These are phyloP conservation scores for Moesziomyces antarcticus DNA, from an alignment of 1,284 basidiomycete species.

Conservation along the genomic window DNA sequence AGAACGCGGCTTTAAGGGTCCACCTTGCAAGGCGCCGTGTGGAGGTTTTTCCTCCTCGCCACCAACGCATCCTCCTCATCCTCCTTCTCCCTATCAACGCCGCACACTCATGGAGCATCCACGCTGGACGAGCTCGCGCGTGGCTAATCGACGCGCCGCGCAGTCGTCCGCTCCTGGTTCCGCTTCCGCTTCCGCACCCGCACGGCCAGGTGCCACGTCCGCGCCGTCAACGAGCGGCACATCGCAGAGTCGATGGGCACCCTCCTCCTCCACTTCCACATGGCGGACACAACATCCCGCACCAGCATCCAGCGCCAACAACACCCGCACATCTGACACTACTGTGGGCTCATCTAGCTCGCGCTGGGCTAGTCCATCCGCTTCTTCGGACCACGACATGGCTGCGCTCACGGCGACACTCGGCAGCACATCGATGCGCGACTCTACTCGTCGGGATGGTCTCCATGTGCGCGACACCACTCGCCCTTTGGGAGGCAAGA, in stretches of 20 bases:
- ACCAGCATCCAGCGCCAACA: not conserved
- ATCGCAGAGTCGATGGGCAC: constrained; percentile 37
- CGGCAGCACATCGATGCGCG: not conserved
- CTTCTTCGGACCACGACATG: not conserved
- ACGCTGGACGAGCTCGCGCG: constrained; percentile 27
- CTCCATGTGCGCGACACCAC: constrained; percentile 15
- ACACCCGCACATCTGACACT: not conserved
- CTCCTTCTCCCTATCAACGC: not conserved
- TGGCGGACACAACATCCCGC: not conserved
- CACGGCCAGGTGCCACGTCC: not conserved
- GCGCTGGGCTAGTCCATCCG: not conserved
- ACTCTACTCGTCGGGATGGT: constrained; percentile 2
- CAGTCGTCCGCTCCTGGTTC: not conserved
- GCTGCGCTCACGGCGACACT: not conserved
- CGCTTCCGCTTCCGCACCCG: too few species aligned
- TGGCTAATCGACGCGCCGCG: not conserved
- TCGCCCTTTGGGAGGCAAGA: constrained; percentile 35
- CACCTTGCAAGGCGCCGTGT: not conserved
- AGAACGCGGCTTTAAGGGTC: constrained; percentile 16
- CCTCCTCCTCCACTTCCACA: not conserved
- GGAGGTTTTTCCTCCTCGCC: not conserved
- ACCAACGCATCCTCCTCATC: not conserved
- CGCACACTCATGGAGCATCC: constrained; percentile 7
- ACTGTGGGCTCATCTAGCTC: not conserved
- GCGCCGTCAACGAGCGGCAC: constrained; percentile 4